phyloP scores from a whole-genome alignment of 345 rosid genomes.

The Citrus maxima region DNA sequence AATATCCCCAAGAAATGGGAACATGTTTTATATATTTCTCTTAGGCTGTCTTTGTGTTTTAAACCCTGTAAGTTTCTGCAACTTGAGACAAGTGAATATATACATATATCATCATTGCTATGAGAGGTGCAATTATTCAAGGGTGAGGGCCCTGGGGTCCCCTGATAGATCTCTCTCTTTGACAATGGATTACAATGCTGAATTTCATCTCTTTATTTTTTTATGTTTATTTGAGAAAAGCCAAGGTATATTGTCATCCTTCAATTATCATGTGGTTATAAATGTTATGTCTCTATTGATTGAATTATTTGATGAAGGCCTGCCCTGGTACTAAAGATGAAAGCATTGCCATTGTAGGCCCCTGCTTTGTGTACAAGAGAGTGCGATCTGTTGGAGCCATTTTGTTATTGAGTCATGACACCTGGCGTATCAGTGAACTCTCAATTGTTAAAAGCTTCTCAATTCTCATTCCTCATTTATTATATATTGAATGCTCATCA shows the following conservation, averaged over 20 bases:
- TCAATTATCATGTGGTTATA: constrained; percentile 3
- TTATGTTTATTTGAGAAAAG: not conserved
- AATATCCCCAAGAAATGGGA: not conserved
- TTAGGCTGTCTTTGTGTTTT: not conserved
- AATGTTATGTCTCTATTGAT: not conserved
- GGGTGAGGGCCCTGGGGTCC: not conserved
- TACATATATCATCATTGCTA: not conserved
- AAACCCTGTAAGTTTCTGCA: not conserved
- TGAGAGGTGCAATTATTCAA: not conserved
- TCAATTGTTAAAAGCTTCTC: not conserved
- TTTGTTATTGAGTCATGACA: not conserved
- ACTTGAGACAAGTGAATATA: not conserved
- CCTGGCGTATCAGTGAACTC: not conserved
- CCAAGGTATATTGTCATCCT: not conserved
- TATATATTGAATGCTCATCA: not conserved
- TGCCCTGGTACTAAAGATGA: not conserved
- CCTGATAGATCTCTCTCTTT: not conserved
- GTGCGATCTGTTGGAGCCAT: not conserved
- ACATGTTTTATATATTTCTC: not conserved
- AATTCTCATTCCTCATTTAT: not conserved
- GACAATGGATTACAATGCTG: not conserved
- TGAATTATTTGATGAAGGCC: constrained; percentile 16
- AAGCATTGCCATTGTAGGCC: not conserved
- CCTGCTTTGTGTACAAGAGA: not conserved
- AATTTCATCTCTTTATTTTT: not conserved